phyloP scores from a whole-genome alignment of 129 eudicot species.

The Artemisia argyi region DNA sequence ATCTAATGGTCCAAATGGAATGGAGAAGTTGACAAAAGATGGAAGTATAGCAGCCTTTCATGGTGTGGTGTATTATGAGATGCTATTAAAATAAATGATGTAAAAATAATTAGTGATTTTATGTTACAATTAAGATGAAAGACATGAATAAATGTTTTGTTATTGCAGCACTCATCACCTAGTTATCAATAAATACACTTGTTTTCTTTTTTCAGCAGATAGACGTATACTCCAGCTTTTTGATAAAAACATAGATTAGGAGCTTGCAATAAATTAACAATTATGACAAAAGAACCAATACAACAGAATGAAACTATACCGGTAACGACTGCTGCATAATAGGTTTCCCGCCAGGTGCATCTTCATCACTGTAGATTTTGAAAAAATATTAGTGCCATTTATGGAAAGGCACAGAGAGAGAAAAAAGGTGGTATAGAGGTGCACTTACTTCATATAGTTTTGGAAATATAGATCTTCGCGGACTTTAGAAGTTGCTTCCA shows the following conservation, averaged over 20 bases:
- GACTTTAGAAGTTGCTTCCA: constrained; percentile 85
- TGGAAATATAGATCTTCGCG: constrained; percentile 93
- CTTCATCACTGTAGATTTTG: constrained; percentile 62
- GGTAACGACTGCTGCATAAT: constrained; percentile 73
- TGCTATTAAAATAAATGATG: background rate
- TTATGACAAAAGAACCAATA: background rate
- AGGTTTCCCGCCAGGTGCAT: constrained; percentile 92
- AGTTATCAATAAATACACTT: background rate
- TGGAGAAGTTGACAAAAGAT: background rate
- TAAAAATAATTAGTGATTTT: too few relatives aligned
- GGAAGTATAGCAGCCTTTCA: constrained; percentile 1
- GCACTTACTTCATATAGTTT: constrained; percentile 86
- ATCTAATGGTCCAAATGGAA: background rate
- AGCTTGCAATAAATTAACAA: background rate
- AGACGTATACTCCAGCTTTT: background rate
- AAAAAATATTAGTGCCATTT: constrained; percentile 7
- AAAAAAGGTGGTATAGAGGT: background rate
- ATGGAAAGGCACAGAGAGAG: background rate
- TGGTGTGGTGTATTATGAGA: background rate
- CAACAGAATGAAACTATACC: constrained; percentile 38
- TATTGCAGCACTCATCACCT: background rate
- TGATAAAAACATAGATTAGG: background rate
- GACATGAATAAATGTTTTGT: background rate
- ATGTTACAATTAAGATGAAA: background rate
- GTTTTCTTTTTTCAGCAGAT: background rate